Evolutionary conservation across 164 flowering plant genomes (phyloP), one percentile per base, ranked within the genome.

Genomic region (Magnolia kwangsiensis): DNA sequence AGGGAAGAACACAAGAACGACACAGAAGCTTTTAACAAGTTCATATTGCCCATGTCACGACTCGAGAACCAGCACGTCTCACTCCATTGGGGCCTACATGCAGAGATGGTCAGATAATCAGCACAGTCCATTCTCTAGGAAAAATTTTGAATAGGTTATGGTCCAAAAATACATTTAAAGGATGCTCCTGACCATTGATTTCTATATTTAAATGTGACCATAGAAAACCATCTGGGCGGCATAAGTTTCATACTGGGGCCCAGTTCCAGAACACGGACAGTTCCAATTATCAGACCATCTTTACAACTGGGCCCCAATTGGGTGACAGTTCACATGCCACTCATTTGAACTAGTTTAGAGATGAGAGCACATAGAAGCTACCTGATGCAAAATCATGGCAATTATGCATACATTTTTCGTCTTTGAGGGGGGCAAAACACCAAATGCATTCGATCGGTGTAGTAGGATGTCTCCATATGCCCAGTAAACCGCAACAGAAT

Each of bases 331-430:
- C 45, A 37, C 45, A 37, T 37, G 7, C 45, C 45, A 37, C 45
- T 37, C 45, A 64, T 9, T n/a, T 1, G 21, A 21, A 6, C 21
- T 13, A 64, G 19, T 64, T 64, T 23, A 19, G 24, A 20, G 13
- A 55, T 55, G n/a, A 75, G 64, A 10, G 10, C 51, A 58, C 20
- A 51, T 4, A 72, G 74, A 58, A 55, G 74, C 63, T 72, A 72
- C 77, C 77, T 75, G 77, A 51, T 75, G 77, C 23, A 75, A n/a
- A 49, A 75, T 67, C 77, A 75, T 75, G 49, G 72, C 18, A 27
- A 67, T 75, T 14, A 75, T 68, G 64, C 72, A 67, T 19, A 51
- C 77, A 29, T 67, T 68, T 51, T 68, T 67, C 24, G 31, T 27
- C 23, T 68, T 68, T 7, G 65, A 67, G 13, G 63, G 72, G 10